These are phyloP conservation scores for Protea cynaroides DNA, from an alignment of 164 flowering plant genomes.

Conservation along the genomic window DNA sequence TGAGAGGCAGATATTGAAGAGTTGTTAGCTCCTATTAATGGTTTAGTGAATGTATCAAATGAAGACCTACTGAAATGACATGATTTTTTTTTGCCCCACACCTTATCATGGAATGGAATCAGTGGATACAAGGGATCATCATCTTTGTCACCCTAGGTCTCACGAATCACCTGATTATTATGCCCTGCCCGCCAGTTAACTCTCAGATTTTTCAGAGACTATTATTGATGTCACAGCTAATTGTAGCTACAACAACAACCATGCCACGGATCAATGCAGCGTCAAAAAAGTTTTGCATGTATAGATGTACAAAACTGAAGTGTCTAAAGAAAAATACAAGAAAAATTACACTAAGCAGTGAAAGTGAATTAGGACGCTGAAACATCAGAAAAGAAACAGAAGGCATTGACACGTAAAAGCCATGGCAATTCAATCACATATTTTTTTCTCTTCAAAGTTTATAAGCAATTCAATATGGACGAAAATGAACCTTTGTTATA, in stretches of 20 bases:
- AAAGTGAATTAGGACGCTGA: neutral
- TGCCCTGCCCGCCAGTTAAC: neutral
- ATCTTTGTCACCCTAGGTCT: neutral
- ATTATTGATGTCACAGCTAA: neutral
- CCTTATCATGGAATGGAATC: no score
- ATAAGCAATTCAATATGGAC: neutral
- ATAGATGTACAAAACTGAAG: no score
- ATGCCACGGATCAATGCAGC: neutral
- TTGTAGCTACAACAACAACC: neutral
- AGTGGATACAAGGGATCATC: no score
- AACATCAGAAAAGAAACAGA: neutral
- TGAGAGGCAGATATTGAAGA: no score
- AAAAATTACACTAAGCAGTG: neutral
- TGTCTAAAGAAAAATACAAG: no score
- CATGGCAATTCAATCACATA: neutral
- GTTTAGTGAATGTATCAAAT: no score
- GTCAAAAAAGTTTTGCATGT: neutral
- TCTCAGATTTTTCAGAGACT: neutral
- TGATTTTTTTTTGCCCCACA: no score
- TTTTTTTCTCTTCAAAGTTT: neutral
- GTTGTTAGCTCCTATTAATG: no score
- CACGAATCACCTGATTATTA: neutral
- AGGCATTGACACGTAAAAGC: neutral
- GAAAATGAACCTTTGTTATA: neutral
- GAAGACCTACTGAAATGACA: no score